Evolutionary conservation across 2,329 filamentous ascomycete species (phyloP).

Genomic region (Metarhizium brunneum): DNA sequence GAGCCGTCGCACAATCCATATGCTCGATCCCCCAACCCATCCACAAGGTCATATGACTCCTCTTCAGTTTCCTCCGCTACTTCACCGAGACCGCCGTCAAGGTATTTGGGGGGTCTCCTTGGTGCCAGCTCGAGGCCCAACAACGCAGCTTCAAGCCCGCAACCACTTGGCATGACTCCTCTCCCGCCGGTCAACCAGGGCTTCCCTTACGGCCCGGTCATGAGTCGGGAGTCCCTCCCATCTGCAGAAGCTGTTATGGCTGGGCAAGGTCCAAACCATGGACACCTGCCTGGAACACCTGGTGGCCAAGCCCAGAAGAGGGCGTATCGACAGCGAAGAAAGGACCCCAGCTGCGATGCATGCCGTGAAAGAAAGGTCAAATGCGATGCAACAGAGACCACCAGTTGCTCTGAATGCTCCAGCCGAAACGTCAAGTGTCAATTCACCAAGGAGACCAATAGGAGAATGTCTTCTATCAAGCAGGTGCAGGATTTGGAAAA

Average conservation of each 20-base stretch:
- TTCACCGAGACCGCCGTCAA: constrained; percentile 45
- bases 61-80: constrained; percentile 54
- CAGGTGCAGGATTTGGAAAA: constrained; percentile 96
- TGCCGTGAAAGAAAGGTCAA: constrained; percentile 79
- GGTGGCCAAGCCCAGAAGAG: constrained; percentile 66
- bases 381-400: constrained; percentile 94
- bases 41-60: constrained; percentile 54
- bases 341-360: constrained; percentile 95
- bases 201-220: constrained; percentile 43
- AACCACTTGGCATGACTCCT: constrained; percentile 44
- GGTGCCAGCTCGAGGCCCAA: constrained; percentile 40
- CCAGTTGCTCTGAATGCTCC: constrained; percentile 94
- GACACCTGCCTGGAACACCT: constrained; percentile 32
- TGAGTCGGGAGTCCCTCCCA: constrained; percentile 52
- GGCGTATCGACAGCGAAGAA: constrained; percentile 87
- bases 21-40: constrained; percentile 52
- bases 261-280: constrained; percentile 35
- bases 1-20: constrained; percentile 45
- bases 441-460: constrained; percentile 98
- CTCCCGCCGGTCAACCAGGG: constrained; percentile 37
- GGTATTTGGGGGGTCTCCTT: constrained; percentile 44
- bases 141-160: constrained; percentile 38
- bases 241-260: constrained; percentile 48
- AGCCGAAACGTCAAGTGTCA: constrained; percentile 96
- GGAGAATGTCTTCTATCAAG: constrained; percentile 98